Percentiles rank a stretch among this genome's conserved stretches.
phyloP scores from a whole-genome alignment of 768 basidiomycete genomes.

The Russula olivacea region DNA sequence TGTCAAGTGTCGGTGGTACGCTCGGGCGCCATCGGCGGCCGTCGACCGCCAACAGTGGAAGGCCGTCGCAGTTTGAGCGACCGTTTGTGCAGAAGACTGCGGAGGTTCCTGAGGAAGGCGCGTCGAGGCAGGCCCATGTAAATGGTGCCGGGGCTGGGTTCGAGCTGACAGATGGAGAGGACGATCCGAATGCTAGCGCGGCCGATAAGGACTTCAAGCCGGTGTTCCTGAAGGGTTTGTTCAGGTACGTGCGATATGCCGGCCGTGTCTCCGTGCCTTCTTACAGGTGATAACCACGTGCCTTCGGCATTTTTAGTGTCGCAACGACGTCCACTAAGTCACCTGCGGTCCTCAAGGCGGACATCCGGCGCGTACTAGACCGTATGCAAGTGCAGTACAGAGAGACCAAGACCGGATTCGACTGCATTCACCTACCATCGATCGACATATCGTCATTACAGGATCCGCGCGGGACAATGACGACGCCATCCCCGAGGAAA shows the following conservation, averaged over 20 bases:
- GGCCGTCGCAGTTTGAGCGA: conserved; percentile 36
- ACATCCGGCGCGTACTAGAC: conserved; percentile 82
- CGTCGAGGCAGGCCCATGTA: background rate
- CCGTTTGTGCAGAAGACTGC: conserved; percentile 48
- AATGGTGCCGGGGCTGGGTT: conserved; percentile 7
- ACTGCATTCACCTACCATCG: conserved; percentile 92
- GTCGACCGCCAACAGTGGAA: conserved; percentile 52
- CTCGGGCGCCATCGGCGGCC: conserved; percentile 65
- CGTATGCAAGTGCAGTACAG: conserved; percentile 95
- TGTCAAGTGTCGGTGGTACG: conserved; percentile 45
- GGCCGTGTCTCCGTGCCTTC: background rate
- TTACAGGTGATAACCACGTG: background rate
- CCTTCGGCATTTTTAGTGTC: conserved; percentile 47
- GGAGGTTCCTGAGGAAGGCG: conserved; percentile 37
- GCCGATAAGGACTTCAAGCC: conserved; percentile 82
- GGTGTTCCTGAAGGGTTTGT: conserved; percentile 91
- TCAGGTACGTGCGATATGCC: conserved; percentile 53
- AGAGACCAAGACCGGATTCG: conserved; percentile 85
- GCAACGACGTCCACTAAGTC: conserved; percentile 92
- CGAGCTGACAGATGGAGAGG: conserved; percentile 20
- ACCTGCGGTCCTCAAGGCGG: conserved; percentile 70
- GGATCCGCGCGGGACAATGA: conserved; percentile 15
- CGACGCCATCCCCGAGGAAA: conserved; percentile 32
- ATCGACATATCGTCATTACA: conserved; percentile 83
- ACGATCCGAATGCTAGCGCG: conserved; percentile 11